Evolutionary conservation across 2,329 filamentous ascomycete species (phyloP).

Genomic region (Helotiales sp.): DNA sequence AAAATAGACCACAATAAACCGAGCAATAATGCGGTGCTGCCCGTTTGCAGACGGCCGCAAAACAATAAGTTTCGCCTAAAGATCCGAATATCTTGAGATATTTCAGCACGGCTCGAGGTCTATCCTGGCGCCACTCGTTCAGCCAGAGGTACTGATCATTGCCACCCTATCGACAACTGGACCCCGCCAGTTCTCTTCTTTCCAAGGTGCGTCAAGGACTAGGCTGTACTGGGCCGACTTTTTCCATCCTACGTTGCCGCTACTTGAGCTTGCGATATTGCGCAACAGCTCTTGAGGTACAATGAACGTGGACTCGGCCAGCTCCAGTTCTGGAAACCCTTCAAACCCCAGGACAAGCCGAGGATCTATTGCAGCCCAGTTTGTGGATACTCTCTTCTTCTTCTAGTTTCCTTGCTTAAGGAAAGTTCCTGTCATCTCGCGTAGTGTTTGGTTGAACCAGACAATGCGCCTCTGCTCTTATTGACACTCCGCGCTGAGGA

Average conservation of each 20-base stretch:
- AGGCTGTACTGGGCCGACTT: neutral
- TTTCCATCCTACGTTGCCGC: neutral
- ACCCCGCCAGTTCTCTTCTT: neutral
- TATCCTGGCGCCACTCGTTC: neutral
- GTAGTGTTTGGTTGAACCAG: neutral
- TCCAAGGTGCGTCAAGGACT: neutral
- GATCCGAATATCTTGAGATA: neutral
- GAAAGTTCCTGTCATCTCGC: neutral
- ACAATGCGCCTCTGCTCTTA: neutral
- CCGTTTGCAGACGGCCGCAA: constrained; percentile 3
- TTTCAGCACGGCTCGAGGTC: neutral
- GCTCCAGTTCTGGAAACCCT: constrained; percentile 23
- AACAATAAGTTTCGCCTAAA: constrained; percentile 2
- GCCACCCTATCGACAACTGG: neutral
- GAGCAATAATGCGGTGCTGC: constrained; percentile 11
- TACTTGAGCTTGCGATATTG: neutral
- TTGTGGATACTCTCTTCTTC: neutral
- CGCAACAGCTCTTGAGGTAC: neutral
- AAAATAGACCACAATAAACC: neutral
- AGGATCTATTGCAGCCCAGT: constrained; percentile 49
- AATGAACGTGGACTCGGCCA: constrained; percentile 31
- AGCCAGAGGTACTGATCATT: neutral
- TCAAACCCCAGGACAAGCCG: constrained; percentile 40
- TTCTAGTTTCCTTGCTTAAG: neutral
- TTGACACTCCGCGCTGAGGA: neutral